These are phyloP conservation scores for Haematococcus sp. DNA, from an alignment of 139 green algal species.

Conservation along the genomic window DNA sequence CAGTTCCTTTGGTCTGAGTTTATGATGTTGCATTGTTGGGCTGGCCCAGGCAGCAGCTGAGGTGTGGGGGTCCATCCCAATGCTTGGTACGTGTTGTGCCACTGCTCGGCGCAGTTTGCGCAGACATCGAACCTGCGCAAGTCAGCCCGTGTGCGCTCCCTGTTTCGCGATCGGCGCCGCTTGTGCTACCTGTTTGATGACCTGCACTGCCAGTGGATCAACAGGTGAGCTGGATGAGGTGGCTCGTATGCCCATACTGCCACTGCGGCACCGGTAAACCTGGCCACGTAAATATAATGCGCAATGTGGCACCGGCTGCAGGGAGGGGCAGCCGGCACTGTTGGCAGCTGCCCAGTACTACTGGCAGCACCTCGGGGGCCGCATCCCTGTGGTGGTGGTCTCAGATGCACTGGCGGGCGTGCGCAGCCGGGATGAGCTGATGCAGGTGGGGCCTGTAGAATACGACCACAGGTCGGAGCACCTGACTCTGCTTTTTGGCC, in stretches of 20 bases:
- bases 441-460: too few relatives aligned
- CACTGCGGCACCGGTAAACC: too few relatives aligned
- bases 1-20: too few relatives aligned
- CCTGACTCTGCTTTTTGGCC: too few relatives aligned
- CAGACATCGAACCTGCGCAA: conserved; percentile 30
- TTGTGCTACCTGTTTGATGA: conserved; percentile 60
- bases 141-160: conserved; percentile 31
- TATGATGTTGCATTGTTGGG: too few relatives aligned
- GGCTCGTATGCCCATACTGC: too few relatives aligned
- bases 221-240: not conserved
- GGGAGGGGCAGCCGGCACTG: not conserved
- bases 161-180: conserved; percentile 57
- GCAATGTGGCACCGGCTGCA: not conserved
- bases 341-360: conserved; percentile 34
- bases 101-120: conserved; percentile 20
- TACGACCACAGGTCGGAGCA: too few relatives aligned
- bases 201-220: conserved; percentile 39
- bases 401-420: conserved; percentile 16
- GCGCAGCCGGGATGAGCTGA: not conserved
- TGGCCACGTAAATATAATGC: too few relatives aligned
- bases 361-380: conserved; percentile 32
- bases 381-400: conserved; percentile 39
- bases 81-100: not conserved
- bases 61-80: too few relatives aligned
- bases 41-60: not conserved